These are phyloP conservation scores for Picea sitchensis DNA, from an alignment of 75 land plant species.

Conservation along the genomic window DNA sequence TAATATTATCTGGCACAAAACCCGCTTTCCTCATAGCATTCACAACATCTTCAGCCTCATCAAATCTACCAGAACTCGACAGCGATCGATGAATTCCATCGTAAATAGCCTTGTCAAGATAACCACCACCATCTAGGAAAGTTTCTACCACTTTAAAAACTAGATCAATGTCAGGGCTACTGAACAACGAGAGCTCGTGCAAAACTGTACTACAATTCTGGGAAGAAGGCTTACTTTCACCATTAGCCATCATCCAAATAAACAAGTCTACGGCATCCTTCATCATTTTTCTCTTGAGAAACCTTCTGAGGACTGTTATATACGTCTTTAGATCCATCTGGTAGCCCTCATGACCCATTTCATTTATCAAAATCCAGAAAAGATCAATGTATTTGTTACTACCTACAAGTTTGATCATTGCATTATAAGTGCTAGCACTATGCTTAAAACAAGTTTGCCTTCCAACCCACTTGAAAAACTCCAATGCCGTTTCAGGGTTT, in stretches of 20 bases:
- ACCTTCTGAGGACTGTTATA: slow-evolving; percentile 59
- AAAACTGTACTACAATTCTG: slow-evolving; percentile 44
- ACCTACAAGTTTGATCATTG: slow-evolving; percentile 61
- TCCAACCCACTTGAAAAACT: slow-evolving; percentile 79
- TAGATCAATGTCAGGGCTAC: slow-evolving; percentile 37
- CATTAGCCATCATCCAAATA: slow-evolving; percentile 68
- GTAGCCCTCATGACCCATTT: slow-evolving; percentile 65
- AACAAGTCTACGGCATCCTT: slow-evolving; percentile 74
- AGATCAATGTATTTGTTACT: slow-evolving; percentile 53
- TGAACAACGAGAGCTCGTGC: slow-evolving; percentile 17
- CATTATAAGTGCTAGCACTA: slow-evolving; percentile 68
- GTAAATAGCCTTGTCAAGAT: slow-evolving; percentile 39
- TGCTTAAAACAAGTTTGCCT: slow-evolving; percentile 49
- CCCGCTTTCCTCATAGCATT: slow-evolving; percentile 50
- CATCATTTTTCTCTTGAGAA: slow-evolving; percentile 64
- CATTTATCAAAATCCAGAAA: slow-evolving; percentile 54
- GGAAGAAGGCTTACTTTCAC: slow-evolving; percentile 43
- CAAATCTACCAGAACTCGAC: slow-evolving; percentile 48
- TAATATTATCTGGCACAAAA: slow-evolving; percentile 59
- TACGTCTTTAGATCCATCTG: slow-evolving; percentile 78
- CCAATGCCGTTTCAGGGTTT: slow-evolving; percentile 50
- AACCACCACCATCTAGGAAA: slow-evolving; percentile 42
- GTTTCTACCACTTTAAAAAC: slow-evolving; percentile 41
- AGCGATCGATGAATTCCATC: slow-evolving; percentile 56
- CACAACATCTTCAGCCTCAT: slow-evolving; percentile 57